phyloP scores from a whole-genome alignment of 208 protist genomes.

The Herpetomonas samuelpessoai region DNA sequence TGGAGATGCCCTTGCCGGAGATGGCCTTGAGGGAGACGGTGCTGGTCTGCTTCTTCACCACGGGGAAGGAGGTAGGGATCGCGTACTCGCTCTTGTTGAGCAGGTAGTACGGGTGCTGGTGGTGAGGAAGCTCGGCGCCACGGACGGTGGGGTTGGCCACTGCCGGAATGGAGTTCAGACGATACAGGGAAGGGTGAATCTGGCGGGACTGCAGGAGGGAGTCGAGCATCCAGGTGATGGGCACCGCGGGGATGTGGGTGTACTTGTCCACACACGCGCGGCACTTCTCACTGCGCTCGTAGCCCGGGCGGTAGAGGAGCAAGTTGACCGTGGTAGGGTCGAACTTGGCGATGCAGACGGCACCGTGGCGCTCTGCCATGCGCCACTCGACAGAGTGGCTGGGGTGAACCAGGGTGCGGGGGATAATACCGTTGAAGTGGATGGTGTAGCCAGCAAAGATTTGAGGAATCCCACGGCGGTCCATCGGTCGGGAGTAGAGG shows the following conservation, averaged over 20 bases:
- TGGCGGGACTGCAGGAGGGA: constrained; percentile 86
- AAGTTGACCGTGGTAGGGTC: constrained; percentile 59
- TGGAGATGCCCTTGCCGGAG: constrained; percentile 14
- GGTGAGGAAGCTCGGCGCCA: constrained; percentile 68
- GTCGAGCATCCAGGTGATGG: constrained; percentile 88
- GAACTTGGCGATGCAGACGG: constrained; percentile 57
- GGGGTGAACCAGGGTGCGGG: constrained; percentile 73
- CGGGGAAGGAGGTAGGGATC: constrained; percentile 68
- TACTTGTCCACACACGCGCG: constrained; percentile 59
- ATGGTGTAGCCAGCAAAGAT: constrained; percentile 80
- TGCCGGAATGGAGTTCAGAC: constrained; percentile 61
- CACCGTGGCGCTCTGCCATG: constrained; percentile 88
- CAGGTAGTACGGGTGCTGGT: constrained; percentile 85
- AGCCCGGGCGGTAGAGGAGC: constrained; percentile 81
- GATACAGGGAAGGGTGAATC: constrained; percentile 75
- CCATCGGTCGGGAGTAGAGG: constrained; percentile 60
- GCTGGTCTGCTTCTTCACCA: constrained; percentile 3
- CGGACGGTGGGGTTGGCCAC: constrained; percentile 66
- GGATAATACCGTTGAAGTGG: constrained; percentile 91
- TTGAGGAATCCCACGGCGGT: constrained; percentile 70
- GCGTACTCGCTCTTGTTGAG: constrained; percentile 80
- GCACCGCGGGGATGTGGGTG: constrained; percentile 50
- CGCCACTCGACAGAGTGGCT: constrained; percentile 90
- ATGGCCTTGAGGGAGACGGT: neutral
- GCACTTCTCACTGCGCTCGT: constrained; percentile 91